Conservation (phyloP, 495 filamentous ascomycete genomes). For the Penicillium ochrochloron region DNA sequence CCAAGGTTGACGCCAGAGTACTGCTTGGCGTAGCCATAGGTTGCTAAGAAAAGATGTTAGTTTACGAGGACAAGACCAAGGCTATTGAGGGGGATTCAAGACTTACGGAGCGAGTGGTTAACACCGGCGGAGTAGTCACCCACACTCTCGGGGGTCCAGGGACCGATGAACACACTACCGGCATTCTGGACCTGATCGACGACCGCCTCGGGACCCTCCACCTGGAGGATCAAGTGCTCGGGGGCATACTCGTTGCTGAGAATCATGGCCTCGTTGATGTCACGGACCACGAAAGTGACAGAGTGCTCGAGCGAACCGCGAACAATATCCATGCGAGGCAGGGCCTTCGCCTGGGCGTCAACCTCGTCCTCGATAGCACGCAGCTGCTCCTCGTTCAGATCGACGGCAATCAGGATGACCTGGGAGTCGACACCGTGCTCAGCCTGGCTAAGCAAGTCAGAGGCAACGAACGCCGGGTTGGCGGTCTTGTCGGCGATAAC, state of each 20-base stretch:
- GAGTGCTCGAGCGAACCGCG: constrained; percentile 89
- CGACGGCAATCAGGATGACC: constrained; percentile 88
- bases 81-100: constrained; percentile 5
- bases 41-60: constrained; percentile 61
- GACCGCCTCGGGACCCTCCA: constrained; percentile 70
- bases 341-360: constrained; percentile 81
- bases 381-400: constrained; percentile 71
- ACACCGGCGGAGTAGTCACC: constrained; percentile 98
- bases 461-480: constrained; percentile 93
- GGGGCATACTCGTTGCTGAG: constrained; percentile 96
- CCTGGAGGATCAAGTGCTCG: constrained; percentile 93
- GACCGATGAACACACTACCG: constrained; percentile 91
- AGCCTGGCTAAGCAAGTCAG: constrained; percentile 91
- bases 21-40: constrained; percentile 96
- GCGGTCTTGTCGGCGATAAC: constrained; percentile 91
- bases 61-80: neutral
- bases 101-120: constrained; percentile 95
- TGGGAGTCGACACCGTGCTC: constrained; percentile 96
- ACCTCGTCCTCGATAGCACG: constrained; percentile 87
- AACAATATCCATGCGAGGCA: constrained; percentile 92
- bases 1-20: constrained; percentile 97
- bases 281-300: constrained; percentile 80
- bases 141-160: constrained; percentile 96
- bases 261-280: constrained; percentile 80
- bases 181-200: constrained; percentile 88